phyloP scores from a whole-genome alignment of 2,329 filamentous ascomycete species.

The Phialophora macrospora region DNA sequence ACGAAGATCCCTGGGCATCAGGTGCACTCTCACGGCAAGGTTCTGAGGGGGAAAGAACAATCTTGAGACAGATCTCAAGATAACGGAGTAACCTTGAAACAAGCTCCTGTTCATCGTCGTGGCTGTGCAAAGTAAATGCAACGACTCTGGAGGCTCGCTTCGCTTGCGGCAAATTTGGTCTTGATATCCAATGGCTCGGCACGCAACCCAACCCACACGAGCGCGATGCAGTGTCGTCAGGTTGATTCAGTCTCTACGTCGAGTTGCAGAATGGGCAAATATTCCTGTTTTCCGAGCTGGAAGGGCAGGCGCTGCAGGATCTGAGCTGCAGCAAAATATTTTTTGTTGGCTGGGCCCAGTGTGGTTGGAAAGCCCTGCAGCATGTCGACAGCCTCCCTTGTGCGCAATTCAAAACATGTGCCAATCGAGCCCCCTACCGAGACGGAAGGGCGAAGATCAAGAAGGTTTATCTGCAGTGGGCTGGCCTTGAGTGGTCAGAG shows the following conservation, averaged over 20 bases:
- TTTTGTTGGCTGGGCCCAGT: conserved; percentile 8
- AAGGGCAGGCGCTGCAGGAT: background rate
- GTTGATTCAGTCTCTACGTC: background rate
- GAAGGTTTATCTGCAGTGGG: conserved; percentile 13
- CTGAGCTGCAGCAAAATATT: background rate
- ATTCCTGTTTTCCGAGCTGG: background rate
- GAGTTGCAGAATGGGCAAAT: background rate
- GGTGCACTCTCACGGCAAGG: conserved; percentile 4
- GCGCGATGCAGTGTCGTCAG: background rate
- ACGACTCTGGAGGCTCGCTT: conserved; percentile 20
- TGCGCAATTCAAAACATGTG: conserved; percentile 32
- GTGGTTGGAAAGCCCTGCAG: conserved; percentile 4
- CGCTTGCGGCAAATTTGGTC: conserved; percentile 9
- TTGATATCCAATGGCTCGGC: conserved; percentile 7
- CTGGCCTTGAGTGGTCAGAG: conserved; percentile 6
- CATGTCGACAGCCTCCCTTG: conserved; percentile 10
- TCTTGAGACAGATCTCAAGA: conserved; percentile 20
- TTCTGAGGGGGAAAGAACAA: background rate
- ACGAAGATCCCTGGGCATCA: conserved; percentile 1
- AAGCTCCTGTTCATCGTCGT: conserved; percentile 18
- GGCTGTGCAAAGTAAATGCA: conserved; percentile 22
- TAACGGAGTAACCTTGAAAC: conserved; percentile 22
- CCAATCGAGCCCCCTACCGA: conserved; percentile 27
- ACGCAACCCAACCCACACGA: conserved; percentile 1
- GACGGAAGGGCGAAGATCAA: conserved; percentile 14